Evolutionary conservation across 441 rosid genomes (phyloP), one percentile per base, ranked within the genome.

Genomic region (Bruguiera hainesii): DNA sequence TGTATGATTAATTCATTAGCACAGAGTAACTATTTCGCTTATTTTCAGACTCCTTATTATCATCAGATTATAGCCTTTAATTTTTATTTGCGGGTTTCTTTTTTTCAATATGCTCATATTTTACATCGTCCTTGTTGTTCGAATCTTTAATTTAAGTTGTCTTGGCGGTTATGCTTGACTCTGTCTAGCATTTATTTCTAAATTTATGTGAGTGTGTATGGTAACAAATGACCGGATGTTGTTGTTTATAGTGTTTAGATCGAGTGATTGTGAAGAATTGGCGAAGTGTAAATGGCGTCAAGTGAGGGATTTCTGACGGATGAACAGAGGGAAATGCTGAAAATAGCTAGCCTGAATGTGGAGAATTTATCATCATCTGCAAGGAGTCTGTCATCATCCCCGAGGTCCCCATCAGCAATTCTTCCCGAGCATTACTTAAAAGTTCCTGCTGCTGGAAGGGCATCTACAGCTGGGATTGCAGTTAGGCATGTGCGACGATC

Each of bases 321-420:
- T 28, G 86, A 82, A 73, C 99, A 94, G 81, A 84, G 99, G 80
- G 93, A 91, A 72, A 71, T 66, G 81, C n/a, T 94, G 84, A 88
- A 94, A 85, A 58, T 81, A 67, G 98, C 98, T 0, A 81, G 84
- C 52, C 75, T 80, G 60, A 89, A 76, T 77, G 80, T 74, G 7
- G 97, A 80, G 26, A 73, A 25, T 58, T 63, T 80, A 64, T 83
- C 93, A n/a, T 81, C 91, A 0, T 82, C 96, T 5, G 95, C 93
- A 0, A 93, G 76, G 65, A 75, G 26, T 66, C 57, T 82, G 64
- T 85, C 91, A 7, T 78, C 93, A 0, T 86, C 98, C 5, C 97
- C 94, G 0, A 93, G 76, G 64, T 87, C 97, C 68, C 84, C 92
- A 6, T 78, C 89, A 11, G 53, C 76, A 20, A 78, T 94, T 63